Percentiles rank a stretch among this genome's conserved stretches.
phyloP scores from a whole-genome alignment of 805 yeast genomes.

The Candida manassasensis region DNA sequence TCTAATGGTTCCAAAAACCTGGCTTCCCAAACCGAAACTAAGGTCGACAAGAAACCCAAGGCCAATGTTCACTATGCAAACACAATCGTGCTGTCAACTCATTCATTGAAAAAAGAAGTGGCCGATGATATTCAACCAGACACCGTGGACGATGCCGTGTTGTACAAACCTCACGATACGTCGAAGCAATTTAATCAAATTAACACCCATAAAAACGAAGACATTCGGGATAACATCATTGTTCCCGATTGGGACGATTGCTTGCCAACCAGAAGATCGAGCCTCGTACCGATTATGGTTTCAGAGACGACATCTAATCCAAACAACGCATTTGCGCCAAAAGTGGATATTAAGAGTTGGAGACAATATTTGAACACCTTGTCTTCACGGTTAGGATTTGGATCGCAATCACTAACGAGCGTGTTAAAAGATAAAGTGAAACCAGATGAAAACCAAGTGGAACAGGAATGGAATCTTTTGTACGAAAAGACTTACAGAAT shows the following conservation, averaged over 20 bases:
- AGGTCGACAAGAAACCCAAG: constrained; percentile 3
- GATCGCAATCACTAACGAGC: constrained; percentile 24
- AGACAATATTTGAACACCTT: constrained; percentile 28
- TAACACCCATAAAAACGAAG: constrained; percentile 42
- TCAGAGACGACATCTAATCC: constrained; percentile 17
- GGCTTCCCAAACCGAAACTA: neutral
- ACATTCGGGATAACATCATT: constrained; percentile 34
- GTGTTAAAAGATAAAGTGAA: constrained; percentile 15
- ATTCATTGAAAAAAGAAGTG: constrained; percentile 14
- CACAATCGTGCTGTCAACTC: constrained; percentile 29
- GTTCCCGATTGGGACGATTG: constrained; percentile 41
- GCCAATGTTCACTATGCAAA: constrained; percentile 16
- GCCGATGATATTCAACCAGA: constrained; percentile 1
- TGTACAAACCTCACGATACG: constrained; percentile 40
- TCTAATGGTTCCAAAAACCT: constrained; percentile 3
- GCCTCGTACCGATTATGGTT: constrained; percentile 11
- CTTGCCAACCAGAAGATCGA: constrained; percentile 21
- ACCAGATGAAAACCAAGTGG: constrained; percentile 16
- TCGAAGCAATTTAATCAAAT: constrained; percentile 36
- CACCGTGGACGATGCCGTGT: constrained; percentile 36
- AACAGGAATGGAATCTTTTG: constrained; percentile 26
- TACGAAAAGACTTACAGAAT: constrained; percentile 34
- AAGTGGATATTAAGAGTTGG: constrained; percentile 34
- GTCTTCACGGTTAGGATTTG: constrained; percentile 32
- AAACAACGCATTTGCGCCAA: constrained; percentile 16